These are phyloP conservation scores for Flaveria ramosissima DNA, from an alignment of 129 eudicot species.

Conservation along the genomic window DNA sequence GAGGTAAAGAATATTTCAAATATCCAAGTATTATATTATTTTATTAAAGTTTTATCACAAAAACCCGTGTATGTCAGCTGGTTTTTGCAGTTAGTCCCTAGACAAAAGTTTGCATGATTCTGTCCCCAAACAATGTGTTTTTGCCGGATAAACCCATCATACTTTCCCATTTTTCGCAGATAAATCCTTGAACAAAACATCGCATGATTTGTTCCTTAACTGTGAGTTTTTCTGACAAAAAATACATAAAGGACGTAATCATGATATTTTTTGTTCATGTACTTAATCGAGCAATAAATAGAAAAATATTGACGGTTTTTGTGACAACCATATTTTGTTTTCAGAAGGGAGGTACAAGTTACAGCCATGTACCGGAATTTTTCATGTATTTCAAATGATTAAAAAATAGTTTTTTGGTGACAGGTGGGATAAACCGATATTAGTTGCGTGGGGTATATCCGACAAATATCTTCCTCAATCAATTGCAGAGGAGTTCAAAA, in stretches of 20 bases:
- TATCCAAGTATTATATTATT: not conserved
- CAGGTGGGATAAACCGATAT: conserved; percentile 85
- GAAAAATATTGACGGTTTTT: not conserved
- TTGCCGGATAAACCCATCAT: not conserved
- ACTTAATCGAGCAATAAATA: not conserved
- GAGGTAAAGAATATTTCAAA: conserved; percentile 48
- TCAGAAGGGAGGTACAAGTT: not conserved
- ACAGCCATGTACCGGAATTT: not conserved
- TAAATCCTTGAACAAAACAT: not conserved
- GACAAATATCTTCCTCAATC: conserved; percentile 96
- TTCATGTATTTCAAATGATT: conserved; percentile 4
- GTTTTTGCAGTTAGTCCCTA: not conserved
- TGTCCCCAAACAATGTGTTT: not conserved
- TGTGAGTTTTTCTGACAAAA: not conserved
- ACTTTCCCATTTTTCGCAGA: not conserved
- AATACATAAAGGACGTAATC: not conserved
- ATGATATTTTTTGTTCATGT: not conserved
- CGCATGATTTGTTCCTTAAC: not conserved
- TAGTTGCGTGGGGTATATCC: conserved; percentile 95
- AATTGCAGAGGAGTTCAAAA: conserved; percentile 89
- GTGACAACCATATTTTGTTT: not conserved
- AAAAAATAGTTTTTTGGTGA: not conserved
- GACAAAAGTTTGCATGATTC: not conserved
- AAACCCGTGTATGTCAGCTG: not conserved
- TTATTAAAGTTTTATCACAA: not conserved